These are phyloP conservation scores for Rhizopogon vesiculosus DNA, from an alignment of 768 basidiomycete species.

Conservation along the genomic window DNA sequence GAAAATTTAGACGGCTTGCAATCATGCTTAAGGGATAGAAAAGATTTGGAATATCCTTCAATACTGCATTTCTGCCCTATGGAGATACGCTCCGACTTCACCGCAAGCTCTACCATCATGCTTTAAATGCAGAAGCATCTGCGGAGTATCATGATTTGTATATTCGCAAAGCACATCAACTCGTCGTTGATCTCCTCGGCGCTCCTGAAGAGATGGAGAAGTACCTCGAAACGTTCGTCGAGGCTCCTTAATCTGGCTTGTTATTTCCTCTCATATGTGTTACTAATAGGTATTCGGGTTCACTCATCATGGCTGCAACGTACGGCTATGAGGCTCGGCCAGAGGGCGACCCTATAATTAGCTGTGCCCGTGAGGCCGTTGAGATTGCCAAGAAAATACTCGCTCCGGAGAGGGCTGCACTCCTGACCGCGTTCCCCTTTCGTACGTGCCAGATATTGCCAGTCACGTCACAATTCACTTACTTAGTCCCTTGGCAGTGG, in stretches of 20 bases:
- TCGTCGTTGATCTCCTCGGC: constrained; percentile 4
- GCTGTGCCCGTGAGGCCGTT: not conserved
- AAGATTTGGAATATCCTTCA: constrained; percentile 13
- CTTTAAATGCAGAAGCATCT: constrained; percentile 6
- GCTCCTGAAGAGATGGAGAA: not conserved
- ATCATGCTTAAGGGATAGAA: not conserved
- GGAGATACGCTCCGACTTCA: constrained; percentile 15
- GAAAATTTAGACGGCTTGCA: not conserved
- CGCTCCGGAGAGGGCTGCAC: not conserved
- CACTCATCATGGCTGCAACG: constrained; percentile 18
- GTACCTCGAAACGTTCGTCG: constrained; percentile 10
- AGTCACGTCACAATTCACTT: too few relatives aligned
- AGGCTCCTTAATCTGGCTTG: not conserved
- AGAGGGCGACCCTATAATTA: constrained; percentile 1
- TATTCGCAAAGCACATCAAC: constrained; percentile 4
- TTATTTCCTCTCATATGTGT: not conserved
- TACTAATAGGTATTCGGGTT: constrained; percentile 10
- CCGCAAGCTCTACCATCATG: constrained; percentile 16
- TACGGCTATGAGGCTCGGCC: constrained; percentile 3
- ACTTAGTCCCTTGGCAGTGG: not conserved
- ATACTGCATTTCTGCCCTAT: constrained; percentile 13
- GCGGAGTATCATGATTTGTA: constrained; percentile 6
- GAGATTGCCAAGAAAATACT: not conserved
- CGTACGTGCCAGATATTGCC: not conserved
- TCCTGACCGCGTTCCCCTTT: constrained; percentile 5